A percentile compares a stretch with the other conserved stretches of the same genome.
phyloP scores from a whole-genome alignment of 2,329 filamentous ascomycete genomes.

The Reticulascus tulasneorum region DNA sequence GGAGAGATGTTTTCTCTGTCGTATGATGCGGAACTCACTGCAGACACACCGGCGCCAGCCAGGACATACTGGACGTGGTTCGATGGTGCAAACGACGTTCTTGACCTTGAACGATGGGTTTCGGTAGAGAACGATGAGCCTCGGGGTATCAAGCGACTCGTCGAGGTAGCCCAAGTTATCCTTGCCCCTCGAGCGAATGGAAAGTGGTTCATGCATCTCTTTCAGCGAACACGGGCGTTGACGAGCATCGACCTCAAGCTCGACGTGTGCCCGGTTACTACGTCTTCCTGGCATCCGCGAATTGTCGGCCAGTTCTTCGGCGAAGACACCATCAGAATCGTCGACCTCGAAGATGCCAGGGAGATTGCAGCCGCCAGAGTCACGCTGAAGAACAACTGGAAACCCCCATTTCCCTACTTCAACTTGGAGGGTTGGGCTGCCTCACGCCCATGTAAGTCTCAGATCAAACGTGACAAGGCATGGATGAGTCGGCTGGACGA shows the following conservation, averaged over 20 bases:
- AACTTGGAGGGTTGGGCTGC: slow-evolving; percentile 9
- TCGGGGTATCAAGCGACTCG: neutral
- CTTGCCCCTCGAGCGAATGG: slow-evolving; percentile 7
- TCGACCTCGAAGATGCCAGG: slow-evolving; percentile 7
- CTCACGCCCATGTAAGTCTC: neutral
- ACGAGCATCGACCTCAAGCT: slow-evolving; percentile 3
- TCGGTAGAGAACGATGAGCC: slow-evolving; percentile 4
- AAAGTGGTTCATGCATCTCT: slow-evolving; percentile 6
- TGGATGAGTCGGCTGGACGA: slow-evolving; percentile 6
- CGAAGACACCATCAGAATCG: neutral
- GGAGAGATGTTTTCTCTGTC: neutral
- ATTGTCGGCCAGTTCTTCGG: slow-evolving; percentile 1
- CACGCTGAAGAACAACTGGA: slow-evolving; percentile 1
- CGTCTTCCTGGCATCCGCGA: slow-evolving; percentile 3
- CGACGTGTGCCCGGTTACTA: neutral
- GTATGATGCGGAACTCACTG: neutral
- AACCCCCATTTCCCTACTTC: slow-evolving; percentile 9
- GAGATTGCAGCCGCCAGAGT: slow-evolving; percentile 5
- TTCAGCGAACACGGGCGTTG: neutral
- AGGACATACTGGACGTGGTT: slow-evolving; percentile 6
- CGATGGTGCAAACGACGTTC: slow-evolving; percentile 3
- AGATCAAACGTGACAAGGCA: neutral
- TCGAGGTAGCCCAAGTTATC: neutral
- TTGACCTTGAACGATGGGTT: slow-evolving; percentile 8
- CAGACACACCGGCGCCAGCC: neutral